Conservation (phyloP, 2,329 filamentous ascomycete genomes). For the Orbilia quercus region DNA sequence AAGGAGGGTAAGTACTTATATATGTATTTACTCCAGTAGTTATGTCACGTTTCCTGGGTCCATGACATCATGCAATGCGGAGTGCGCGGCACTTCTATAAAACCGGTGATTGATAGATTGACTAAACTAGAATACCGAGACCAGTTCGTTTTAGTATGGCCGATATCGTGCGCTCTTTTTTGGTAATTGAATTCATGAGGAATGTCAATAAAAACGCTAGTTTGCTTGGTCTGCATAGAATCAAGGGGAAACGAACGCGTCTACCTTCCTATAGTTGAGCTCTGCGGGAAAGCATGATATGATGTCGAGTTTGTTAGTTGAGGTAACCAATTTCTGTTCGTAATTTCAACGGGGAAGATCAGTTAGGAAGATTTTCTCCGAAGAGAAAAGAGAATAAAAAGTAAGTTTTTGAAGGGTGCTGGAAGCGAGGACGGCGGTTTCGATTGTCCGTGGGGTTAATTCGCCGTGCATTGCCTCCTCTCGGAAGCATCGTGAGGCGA, state of each 20-base stretch:
- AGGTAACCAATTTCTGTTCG: conserved; percentile 41
- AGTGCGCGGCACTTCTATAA: conserved; percentile 38
- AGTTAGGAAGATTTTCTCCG: neutral
- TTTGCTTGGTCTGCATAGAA: conserved; percentile 9
- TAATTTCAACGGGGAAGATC: conserved; percentile 35
- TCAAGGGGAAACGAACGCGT: neutral
- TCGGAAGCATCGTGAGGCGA: conserved; percentile 48
- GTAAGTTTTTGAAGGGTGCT: conserved; percentile 5
- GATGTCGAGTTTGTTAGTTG: neutral
- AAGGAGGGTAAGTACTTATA: too few species aligned
- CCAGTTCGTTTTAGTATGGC: conserved; percentile 3
- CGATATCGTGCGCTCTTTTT: neutral
- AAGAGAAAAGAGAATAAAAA: conserved; percentile 1
- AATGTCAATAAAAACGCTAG: conserved; percentile 8
- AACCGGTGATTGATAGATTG: too few species aligned
- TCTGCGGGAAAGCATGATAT: conserved; percentile 39
- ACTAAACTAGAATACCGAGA: too few species aligned
- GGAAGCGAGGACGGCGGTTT: conserved; percentile 24
- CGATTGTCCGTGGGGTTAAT: conserved; percentile 49
- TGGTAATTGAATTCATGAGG: conserved; percentile 4
- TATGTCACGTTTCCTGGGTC: conserved; percentile 32
- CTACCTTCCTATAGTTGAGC: conserved; percentile 17
- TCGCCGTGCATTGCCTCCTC: conserved; percentile 47
- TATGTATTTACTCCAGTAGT: too few species aligned
- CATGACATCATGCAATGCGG: conserved; percentile 26